Conservation (phyloP, 1,139 yeast species). For the Zhuliangozyma parablackwelliae region DNA sequence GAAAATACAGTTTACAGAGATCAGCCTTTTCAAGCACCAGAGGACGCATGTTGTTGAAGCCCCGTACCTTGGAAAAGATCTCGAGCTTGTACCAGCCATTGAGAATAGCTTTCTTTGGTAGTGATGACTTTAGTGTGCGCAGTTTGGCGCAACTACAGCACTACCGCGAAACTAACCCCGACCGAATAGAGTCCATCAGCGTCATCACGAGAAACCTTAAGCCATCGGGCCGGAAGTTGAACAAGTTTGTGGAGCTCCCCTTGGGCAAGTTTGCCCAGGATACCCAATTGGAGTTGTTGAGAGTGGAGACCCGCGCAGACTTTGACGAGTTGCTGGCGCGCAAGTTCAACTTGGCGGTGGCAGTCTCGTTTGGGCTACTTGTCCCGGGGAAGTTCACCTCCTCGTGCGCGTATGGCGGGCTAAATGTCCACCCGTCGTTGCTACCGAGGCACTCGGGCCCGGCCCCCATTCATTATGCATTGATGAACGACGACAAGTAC, state of each 20-base stretch:
- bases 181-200: constrained; percentile 32
- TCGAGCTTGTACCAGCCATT: constrained; percentile 6
- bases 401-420: constrained; percentile 55
- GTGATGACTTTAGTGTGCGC: constrained; percentile 67
- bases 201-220: constrained; percentile 68
- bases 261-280: constrained; percentile 42
- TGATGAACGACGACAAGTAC: constrained; percentile 53
- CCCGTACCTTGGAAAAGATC: too few relatives aligned
- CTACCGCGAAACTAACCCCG: constrained; percentile 23
- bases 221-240: constrained; percentile 63
- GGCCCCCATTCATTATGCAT: constrained; percentile 81
- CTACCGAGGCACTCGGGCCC: constrained; percentile 84
- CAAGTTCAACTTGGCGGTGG: constrained; percentile 63
- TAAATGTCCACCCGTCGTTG: constrained; percentile 91
- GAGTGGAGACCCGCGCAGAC: constrained; percentile 61
- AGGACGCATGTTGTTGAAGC: too few relatives aligned
- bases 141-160: constrained; percentile 47
- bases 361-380: constrained; percentile 83
- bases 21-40: too few relatives aligned
- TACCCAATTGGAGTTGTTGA: constrained; percentile 31
- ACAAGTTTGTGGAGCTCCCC: constrained; percentile 48
- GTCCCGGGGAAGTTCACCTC: constrained; percentile 61
- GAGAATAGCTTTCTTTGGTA: constrained; percentile 69
- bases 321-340: constrained; percentile 27
- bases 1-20: too few relatives aligned